Conservation (phyloP, 257 asterid genomes). For the Penstemon barbatus region DNA sequence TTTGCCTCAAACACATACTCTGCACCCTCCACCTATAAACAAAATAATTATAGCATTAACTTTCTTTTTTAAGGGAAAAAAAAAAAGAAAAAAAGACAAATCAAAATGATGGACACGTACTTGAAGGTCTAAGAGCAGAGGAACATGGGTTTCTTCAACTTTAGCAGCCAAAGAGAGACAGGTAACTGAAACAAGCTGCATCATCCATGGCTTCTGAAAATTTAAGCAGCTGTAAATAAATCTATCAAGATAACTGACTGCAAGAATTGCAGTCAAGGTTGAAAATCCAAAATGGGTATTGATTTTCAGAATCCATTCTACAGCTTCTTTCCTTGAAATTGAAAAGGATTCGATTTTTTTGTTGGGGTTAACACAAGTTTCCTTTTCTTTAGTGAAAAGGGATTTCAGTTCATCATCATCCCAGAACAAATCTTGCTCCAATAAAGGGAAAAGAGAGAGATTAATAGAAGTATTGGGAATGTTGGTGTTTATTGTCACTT, state of each 20-base stretch:
- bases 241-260: conserved; percentile 62
- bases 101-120: conserved; percentile 28
- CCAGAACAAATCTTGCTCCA: conserved; percentile 45
- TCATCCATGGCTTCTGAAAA: conserved; percentile 56
- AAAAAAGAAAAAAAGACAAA: background rate
- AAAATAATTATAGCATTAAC: background rate
- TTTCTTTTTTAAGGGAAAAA: background rate
- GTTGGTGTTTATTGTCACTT: background rate
- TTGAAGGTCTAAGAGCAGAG: conserved; percentile 72
- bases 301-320: conserved; percentile 50
- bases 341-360: conserved; percentile 7
- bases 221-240: conserved; percentile 37
- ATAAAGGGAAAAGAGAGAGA: conserved; percentile 18
- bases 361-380: conserved; percentile 25
- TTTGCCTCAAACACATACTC: conserved; percentile 64
- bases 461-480: too few species aligned
- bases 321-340: conserved; percentile 44
- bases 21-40: conserved; percentile 50
- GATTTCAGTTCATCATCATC: conserved; percentile 57
- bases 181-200: conserved; percentile 63
- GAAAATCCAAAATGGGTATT: conserved; percentile 46
- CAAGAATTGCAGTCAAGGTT: conserved; percentile 53
- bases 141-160: conserved; percentile 67
- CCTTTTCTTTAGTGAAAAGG: conserved; percentile 58
- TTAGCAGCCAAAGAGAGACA: conserved; percentile 79